phyloP scores from a whole-genome alignment of 768 basidiomycete species.

The Rhodosporidiobolus odoratus region DNA sequence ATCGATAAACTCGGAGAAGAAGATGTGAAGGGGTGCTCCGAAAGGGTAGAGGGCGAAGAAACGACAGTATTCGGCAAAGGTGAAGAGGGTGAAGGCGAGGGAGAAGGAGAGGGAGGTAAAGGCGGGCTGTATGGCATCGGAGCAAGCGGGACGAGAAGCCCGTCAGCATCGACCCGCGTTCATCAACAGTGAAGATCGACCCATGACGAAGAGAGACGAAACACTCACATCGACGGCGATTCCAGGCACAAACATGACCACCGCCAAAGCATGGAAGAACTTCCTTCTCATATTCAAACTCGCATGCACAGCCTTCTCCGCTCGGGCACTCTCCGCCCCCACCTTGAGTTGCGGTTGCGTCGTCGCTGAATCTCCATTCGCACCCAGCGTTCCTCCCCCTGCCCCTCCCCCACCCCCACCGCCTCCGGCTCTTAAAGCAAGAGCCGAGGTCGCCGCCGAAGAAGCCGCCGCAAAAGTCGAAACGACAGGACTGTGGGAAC shows the following conservation, averaged over 20 bases:
- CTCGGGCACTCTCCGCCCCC: constrained; percentile 28
- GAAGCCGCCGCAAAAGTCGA: not conserved
- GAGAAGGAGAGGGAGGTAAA: constrained; percentile 94
- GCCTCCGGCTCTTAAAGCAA: not conserved
- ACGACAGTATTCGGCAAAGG: constrained; percentile 92
- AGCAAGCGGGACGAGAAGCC: constrained; percentile 9
- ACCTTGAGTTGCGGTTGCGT: not conserved
- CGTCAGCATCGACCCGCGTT: not conserved
- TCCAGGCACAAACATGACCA: constrained; percentile 94
- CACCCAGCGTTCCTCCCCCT: not conserved
- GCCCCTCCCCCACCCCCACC: constrained; percentile 44
- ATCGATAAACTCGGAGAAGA: constrained; percentile 96
- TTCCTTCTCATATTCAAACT: constrained; percentile 88
- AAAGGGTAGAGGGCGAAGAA: constrained; percentile 98
- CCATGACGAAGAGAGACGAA: constrained; percentile 1
- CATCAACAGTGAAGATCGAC: not conserved
- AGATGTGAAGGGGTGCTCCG: constrained; percentile 84
- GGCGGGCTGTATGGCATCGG: constrained; percentile 66
- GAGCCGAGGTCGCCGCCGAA: not conserved
- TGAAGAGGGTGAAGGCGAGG: constrained; percentile 88
- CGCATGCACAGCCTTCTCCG: constrained; percentile 63
- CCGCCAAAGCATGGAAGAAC: constrained; percentile 92
- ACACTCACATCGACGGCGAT: constrained; percentile 78
- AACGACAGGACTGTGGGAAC: too few relatives aligned
- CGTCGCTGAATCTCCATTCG: too few relatives aligned